These are phyloP conservation scores for Kwoniella shandongensis DNA, from an alignment of 768 basidiomycete genomes.

Conservation along the genomic window DNA sequence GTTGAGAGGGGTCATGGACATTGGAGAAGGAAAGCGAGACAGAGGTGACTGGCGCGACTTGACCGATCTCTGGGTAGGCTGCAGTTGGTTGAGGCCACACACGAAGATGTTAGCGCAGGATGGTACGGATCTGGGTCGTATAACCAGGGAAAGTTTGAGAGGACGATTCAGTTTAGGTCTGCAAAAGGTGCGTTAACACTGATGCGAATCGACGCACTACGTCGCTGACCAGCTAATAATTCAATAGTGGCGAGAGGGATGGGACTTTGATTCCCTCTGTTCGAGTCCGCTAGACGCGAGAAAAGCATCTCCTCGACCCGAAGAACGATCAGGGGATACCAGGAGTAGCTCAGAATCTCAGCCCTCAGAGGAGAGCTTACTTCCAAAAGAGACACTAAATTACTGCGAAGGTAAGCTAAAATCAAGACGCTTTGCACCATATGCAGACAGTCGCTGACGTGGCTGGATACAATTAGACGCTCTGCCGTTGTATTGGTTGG, in stretches of 20 bases:
- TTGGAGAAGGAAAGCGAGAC: constrained; percentile 54
- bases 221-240: constrained; percentile 6
- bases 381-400: constrained; percentile 24
- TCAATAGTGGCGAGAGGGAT: constrained; percentile 54
- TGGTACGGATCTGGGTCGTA: constrained; percentile 44
- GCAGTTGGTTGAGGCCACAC: constrained; percentile 34
- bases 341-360: constrained; percentile 4
- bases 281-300: constrained; percentile 11
- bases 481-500: constrained; percentile 56
- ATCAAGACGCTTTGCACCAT: background rate
- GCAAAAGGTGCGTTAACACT: constrained; percentile 28
- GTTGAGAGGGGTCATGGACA: constrained; percentile 51
- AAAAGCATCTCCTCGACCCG: too few relatives aligned
- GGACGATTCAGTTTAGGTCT: constrained; percentile 30
- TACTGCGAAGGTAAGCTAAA: constrained; percentile 50
- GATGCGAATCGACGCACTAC: background rate
- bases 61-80: constrained; percentile 46
- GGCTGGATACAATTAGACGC: too few relatives aligned
- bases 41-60: constrained; percentile 47
- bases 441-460: too few relatives aligned
- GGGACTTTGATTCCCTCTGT: constrained; percentile 55
- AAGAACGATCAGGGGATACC: too few relatives aligned
- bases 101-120: constrained; percentile 38
- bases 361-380: constrained; percentile 9
- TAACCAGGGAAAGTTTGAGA: constrained; percentile 43